These are phyloP conservation scores for Penicillium salamii DNA, from an alignment of 495 filamentous ascomycete species.

Conservation along the genomic window DNA sequence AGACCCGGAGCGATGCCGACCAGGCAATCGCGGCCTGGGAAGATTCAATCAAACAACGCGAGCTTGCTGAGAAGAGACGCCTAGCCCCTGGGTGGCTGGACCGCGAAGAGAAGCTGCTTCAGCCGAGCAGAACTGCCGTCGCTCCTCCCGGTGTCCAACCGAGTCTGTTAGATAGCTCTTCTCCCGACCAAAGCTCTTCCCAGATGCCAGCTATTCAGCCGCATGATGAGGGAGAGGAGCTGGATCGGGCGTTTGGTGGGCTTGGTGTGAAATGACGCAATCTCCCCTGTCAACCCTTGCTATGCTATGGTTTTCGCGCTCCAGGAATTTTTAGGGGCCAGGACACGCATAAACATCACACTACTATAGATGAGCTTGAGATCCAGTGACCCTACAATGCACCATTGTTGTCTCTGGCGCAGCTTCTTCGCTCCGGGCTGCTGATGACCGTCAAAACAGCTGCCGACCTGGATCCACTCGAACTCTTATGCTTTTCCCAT, in stretches of 20 bases:
- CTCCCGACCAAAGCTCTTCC: slow-evolving; percentile 36
- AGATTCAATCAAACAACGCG: slow-evolving; percentile 64
- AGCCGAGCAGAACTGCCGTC: slow-evolving; percentile 50
- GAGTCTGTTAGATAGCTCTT: slow-evolving; percentile 47
- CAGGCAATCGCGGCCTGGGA: slow-evolving; percentile 67
- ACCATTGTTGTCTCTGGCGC: too few relatives aligned
- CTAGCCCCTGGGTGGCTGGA: slow-evolving; percentile 95
- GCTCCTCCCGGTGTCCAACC: slow-evolving; percentile 23
- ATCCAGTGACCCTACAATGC: too few relatives aligned
- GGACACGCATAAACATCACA: too few relatives aligned
- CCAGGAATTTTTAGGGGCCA: too few relatives aligned
- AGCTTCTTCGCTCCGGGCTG: too few relatives aligned
- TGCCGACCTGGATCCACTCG: too few relatives aligned
- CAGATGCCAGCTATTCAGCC: slow-evolving; percentile 48
- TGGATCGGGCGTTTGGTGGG: slow-evolving; percentile 87
- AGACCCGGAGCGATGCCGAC: slow-evolving; percentile 60
- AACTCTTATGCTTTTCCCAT: too few relatives aligned
- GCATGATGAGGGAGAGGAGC: slow-evolving; percentile 66
- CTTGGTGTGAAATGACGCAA: slow-evolving; percentile 52
- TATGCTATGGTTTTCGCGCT: too few relatives aligned
- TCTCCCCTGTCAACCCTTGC: slow-evolving; percentile 4
- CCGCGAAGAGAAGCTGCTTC: slow-evolving; percentile 76
- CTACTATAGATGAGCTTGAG: too few relatives aligned
- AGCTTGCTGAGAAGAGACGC: slow-evolving; percentile 87
- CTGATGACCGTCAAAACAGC: too few relatives aligned